A percentile compares a stretch with the other conserved stretches of the same genome.
These are phyloP conservation scores for Botrytis fabae DNA, from an alignment of 2,329 filamentous ascomycete species.

Conservation along the genomic window DNA sequence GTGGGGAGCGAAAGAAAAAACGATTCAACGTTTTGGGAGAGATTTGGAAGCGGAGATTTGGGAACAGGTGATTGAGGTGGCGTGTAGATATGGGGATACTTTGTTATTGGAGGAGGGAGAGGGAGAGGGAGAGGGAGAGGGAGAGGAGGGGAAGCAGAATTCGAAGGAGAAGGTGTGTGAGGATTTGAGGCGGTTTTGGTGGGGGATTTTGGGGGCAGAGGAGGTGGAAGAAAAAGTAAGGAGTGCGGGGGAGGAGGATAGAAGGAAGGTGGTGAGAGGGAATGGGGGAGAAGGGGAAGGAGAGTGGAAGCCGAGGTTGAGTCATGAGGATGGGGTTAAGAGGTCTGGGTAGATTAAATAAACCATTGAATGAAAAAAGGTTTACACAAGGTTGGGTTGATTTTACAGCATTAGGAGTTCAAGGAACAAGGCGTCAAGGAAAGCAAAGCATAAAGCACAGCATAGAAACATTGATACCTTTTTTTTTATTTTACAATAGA, in stretches of 20 bases:
- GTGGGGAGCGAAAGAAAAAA: conserved; percentile 3
- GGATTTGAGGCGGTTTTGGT: conserved; percentile 23
- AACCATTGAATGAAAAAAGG: not conserved
- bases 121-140: not conserved
- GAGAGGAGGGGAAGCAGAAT: not conserved
- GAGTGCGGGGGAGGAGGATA: not conserved
- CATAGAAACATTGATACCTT: not conserved
- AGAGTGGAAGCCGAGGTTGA: not conserved
- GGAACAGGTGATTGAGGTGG: conserved; percentile 22
- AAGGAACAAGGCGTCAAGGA: not conserved
- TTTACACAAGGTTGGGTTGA: not conserved
- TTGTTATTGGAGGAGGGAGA: not conserved
- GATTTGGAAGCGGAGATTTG: conserved; percentile 22
- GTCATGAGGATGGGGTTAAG: not conserved
- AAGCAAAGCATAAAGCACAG: not conserved
- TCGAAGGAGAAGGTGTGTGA: conserved; percentile 1
- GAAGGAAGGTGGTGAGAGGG: not conserved
- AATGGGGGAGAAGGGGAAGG: not conserved
- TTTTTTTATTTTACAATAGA: not conserved
- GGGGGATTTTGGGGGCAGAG: conserved; percentile 12
- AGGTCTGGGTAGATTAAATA: not conserved
- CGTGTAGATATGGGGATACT: conserved; percentile 16
- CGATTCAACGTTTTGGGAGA: conserved; percentile 14
- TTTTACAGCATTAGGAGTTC: not conserved
- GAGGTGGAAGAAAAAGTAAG: conserved; percentile 7